phyloP scores from a whole-genome alignment of 2,329 filamentous ascomycete species.

The Pestalotiopsis sp. region DNA sequence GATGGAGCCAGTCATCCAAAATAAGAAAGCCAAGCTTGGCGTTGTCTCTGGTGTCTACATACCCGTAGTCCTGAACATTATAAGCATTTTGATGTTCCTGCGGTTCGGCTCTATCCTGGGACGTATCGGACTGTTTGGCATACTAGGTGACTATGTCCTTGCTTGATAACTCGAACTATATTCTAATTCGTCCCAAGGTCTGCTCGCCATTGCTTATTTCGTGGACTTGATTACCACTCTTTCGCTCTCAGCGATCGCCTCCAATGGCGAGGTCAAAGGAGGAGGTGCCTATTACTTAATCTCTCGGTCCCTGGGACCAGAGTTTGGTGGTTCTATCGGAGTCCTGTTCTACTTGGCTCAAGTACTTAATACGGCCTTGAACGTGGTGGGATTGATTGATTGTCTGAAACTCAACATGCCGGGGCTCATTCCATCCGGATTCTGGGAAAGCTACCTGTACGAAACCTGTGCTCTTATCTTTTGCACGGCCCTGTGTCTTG shows the following conservation, averaged over 20 bases:
- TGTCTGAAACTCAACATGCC: constrained; percentile 79
- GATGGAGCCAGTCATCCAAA: constrained; percentile 33
- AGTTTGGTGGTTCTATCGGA: constrained; percentile 88
- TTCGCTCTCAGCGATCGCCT: constrained; percentile 85
- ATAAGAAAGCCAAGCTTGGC: constrained; percentile 65
- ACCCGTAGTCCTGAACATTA: constrained; percentile 83
- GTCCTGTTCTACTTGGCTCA: constrained; percentile 91
- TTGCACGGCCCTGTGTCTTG: constrained; percentile 75
- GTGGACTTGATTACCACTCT: constrained; percentile 85
- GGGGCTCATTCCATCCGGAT: constrained; percentile 65
- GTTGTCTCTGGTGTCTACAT: constrained; percentile 82
- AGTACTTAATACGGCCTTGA: constrained; percentile 83
- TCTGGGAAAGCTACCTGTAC: constrained; percentile 78
- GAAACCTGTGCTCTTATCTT: constrained; percentile 70
- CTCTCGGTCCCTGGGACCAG: constrained; percentile 80
- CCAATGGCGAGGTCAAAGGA: constrained; percentile 85
- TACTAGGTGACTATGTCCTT: constrained; percentile 62
- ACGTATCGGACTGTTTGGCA: constrained; percentile 77
- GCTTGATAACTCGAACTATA: neutral
- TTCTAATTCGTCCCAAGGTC: constrained; percentile 45
- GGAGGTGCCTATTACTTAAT: constrained; percentile 90
- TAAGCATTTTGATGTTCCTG: constrained; percentile 91
- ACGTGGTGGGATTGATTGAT: constrained; percentile 83
- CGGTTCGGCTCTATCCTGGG: constrained; percentile 85
- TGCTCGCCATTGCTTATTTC: constrained; percentile 74